Conservation (phyloP, 179 eudicot species). For the Actinidia arguta region DNA sequence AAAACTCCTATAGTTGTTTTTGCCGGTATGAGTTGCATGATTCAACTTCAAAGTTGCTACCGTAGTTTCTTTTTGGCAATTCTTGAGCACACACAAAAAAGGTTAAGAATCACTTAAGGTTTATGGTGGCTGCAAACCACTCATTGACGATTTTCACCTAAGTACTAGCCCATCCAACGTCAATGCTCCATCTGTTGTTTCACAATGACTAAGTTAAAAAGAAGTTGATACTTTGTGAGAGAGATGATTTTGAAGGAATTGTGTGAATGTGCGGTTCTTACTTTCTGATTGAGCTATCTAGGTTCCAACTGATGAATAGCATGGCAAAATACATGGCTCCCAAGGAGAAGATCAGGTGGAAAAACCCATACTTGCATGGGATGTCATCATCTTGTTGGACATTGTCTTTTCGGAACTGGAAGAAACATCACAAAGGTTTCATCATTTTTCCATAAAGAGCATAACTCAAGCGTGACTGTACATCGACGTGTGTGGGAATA, state of each 20-base stretch:
- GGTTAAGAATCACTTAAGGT: conserved; percentile 53
- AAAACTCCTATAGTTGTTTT: no score
- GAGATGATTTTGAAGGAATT: background rate
- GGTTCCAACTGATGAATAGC: conserved; percentile 92
- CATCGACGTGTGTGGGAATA: background rate
- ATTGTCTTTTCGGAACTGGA: conserved; percentile 78
- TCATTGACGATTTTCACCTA: conserved; percentile 97
- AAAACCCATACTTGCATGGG: conserved; percentile 88
- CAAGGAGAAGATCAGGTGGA: conserved; percentile 85
- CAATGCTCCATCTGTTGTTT: conserved; percentile 85
- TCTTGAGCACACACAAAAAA: background rate
- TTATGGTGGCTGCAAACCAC: conserved; percentile 96
- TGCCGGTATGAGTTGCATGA: no score
- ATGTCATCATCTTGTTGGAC: conserved; percentile 69
- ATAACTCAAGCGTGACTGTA: background rate
- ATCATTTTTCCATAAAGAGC: background rate
- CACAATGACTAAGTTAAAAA: background rate
- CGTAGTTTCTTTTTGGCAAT: no score
- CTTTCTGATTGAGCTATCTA: conserved; percentile 75
- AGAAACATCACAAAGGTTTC: background rate
- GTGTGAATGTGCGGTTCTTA: conserved; percentile 32
- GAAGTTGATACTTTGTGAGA: background rate
- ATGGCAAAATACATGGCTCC: conserved; percentile 99
- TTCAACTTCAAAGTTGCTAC: no score
- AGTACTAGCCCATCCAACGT: conserved; percentile 97